Evolutionary conservation across 768 basidiomycete species (phyloP), one percentile per base, ranked within the genome.

Genomic region (Tylopilus rubrobrunneus): DNA sequence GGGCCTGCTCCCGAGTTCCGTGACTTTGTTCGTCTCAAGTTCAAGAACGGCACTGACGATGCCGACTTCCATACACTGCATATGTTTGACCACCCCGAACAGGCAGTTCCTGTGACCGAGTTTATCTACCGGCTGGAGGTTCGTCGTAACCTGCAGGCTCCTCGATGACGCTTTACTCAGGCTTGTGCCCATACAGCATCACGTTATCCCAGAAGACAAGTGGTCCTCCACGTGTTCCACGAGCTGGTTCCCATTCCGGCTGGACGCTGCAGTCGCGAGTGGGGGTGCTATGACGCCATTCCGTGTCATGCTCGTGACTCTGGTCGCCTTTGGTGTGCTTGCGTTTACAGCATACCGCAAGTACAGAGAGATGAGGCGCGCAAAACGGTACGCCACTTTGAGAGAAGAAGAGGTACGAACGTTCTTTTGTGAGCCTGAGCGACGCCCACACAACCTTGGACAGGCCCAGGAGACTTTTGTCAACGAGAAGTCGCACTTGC

Each of bases 51-150:
- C 31, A 89, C 89, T 19, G 45, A 62, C 15, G 61, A 74, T 40
- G 72, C 71, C 45, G 73, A 74, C 58, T 87, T 87, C 75, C 67
- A 78, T 49, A 82, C 83, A 31, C 62, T 88, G 61, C 81, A 85
- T 58, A 81, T 85, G 66, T 90, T 90, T 66, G 85, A 79, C 39
- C 82, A 86, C 71, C 74, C 80, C 44, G 80, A 81, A 53, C 82
- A 87, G 60, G 14, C n/a, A 5, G 83, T 92, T 51, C 86, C 87
- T 37, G 77, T 89, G 60, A 89, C 87, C 27, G 87, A 89, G 67
- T 90, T 91, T 73, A 84, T 89, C 69, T 88, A 89, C 74, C 80
- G 83, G 44, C 76, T 87, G 45, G 84, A 89, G 81, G 89, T 88
- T 61, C n/a, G 73, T 68, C 19, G 25, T 15, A 23, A 10, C 23